phyloP scores from a whole-genome alignment of 2,329 filamentous ascomycete species.

The Venturia pyrina region DNA sequence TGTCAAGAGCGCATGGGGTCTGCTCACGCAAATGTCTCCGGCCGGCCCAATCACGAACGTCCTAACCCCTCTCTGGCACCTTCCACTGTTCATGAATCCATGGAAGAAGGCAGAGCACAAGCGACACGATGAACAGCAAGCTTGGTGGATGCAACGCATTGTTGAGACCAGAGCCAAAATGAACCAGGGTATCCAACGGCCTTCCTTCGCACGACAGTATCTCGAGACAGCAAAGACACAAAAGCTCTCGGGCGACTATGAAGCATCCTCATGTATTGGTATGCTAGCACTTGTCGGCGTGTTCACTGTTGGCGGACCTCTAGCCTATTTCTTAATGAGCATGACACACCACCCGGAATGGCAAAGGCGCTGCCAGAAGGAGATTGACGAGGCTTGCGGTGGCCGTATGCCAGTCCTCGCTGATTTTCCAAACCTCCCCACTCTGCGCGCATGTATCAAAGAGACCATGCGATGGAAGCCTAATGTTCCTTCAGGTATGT shows the following conservation, averaged over 20 bases:
- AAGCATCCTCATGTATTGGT: constrained; percentile 24
- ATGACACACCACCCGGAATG: constrained; percentile 42
- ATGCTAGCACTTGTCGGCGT: constrained; percentile 28
- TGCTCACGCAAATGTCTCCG: constrained; percentile 48
- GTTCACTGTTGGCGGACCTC: constrained; percentile 24
- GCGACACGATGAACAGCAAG: constrained; percentile 43
- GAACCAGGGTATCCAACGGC: constrained; percentile 29
- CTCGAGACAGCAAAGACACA: constrained; percentile 30
- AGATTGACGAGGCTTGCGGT: constrained; percentile 35
- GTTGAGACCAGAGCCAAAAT: constrained; percentile 30
- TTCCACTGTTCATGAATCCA: constrained; percentile 41
- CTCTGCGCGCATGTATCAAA: constrained; percentile 24
- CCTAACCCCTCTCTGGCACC: constrained; percentile 44
- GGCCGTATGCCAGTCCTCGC: constrained; percentile 33
- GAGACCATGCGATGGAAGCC: constrained; percentile 35
- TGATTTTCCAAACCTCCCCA: constrained; percentile 23
- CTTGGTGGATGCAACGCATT: constrained; percentile 43
- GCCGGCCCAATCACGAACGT: constrained; percentile 49
- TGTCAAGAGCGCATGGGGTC: constrained; percentile 44
- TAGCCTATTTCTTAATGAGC: constrained; percentile 24
- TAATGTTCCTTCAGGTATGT: constrained; percentile 36
- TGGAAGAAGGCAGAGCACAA: constrained; percentile 45
- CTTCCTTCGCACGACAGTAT: constrained; percentile 33
- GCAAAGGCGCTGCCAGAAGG: constrained; percentile 35
- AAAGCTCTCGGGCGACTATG: constrained; percentile 25